Evolutionary conservation across 345 rosid genomes (phyloP), one percentile per base, ranked within the genome.

Genomic region (Streptanthus diversifolius): DNA sequence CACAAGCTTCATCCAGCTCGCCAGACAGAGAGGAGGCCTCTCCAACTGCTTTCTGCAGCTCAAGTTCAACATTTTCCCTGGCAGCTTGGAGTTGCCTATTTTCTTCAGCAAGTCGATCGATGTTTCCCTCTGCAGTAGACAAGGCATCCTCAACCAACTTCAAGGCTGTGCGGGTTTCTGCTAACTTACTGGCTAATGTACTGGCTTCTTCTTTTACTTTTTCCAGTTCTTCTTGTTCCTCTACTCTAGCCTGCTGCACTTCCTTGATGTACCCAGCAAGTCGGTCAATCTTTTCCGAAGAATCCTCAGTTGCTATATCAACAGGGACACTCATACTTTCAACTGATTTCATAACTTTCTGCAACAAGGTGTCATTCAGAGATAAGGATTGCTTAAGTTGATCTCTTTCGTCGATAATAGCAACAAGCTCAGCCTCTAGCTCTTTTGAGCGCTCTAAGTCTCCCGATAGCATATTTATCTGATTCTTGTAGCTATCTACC

Each of bases 401-500:
- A 85, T 89, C 82, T 61, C 81, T 76, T 68, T 85, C 84, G 40
- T 81, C 86, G 59, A 72, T 84, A 63, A 72, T 8, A 56, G 82
- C 80, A 75, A 73, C 67, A 56, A 90, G 80, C 70, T 93, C 87
- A 15, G 79, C 80, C 83, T 90, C 96, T 82, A 93, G 75, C 78
- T 79, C 80, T 8, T 82, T 82, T 14, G 83, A 81, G 63, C 77
- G 60, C 67, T 86, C 87, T 64, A 84, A 60, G 63, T 85, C 85
- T 70, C 73, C 57, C n/a, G 88, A 81, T 75, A 90, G 72, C 65
- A 69, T 52, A 73, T 70, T 57, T 68, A 87, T 86, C 75, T 88
- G 85, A 77, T 79, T 84, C 79, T 68, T 77, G 82, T 75, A 82
- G 45, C 83, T 82, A 55, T 85, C 71, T 77, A 85, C 72, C 12